phyloP scores from a whole-genome alignment of 2,329 filamentous ascomycete species.

The Xylariaceae sp. region DNA sequence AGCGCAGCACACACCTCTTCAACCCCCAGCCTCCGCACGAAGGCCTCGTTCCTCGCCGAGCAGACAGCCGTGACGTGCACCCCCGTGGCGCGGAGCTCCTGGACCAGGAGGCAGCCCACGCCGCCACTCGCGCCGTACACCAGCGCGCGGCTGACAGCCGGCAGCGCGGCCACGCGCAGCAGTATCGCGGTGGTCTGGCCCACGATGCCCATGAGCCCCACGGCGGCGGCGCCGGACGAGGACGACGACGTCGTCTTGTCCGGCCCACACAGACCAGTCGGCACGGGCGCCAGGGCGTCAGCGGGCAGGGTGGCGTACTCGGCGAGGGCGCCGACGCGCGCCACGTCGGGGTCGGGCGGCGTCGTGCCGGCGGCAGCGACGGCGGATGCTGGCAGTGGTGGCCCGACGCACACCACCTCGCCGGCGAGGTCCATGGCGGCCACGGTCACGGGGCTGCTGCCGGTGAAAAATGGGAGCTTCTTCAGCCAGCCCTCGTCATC shows the following conservation, averaged over 20 bases:
- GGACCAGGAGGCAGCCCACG: slow-evolving; percentile 14
- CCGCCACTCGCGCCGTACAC: slow-evolving; percentile 20
- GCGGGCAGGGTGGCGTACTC: slow-evolving; percentile 28
- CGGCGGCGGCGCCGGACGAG: too few species aligned
- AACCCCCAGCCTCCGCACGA: slow-evolving; percentile 17
- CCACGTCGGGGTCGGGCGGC: slow-evolving; percentile 17
- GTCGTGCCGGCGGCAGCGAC: slow-evolving; percentile 24
- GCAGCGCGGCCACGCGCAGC: slow-evolving; percentile 16
- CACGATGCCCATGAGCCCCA: slow-evolving; percentile 25
- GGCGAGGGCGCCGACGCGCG: slow-evolving; percentile 26
- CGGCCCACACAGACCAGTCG: slow-evolving; percentile 10
- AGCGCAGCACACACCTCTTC: slow-evolving; percentile 15
- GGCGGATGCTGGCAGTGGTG: slow-evolving; percentile 15
- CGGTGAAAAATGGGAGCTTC: slow-evolving; percentile 5
- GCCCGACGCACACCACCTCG: slow-evolving; percentile 23
- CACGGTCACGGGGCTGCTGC: slow-evolving; percentile 17
- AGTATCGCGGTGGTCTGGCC: slow-evolving; percentile 27
- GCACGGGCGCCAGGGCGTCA: slow-evolving; percentile 20
- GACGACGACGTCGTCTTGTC: too few species aligned
- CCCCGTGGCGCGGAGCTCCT: slow-evolving; percentile 13
- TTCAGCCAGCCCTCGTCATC: too few species aligned
- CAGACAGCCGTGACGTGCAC: slow-evolving; percentile 17
- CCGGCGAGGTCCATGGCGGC: slow-evolving; percentile 28
- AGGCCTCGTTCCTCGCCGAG: slow-evolving; percentile 13
- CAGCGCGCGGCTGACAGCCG: slow-evolving; percentile 14